A percentile compares a stretch with the other conserved stretches of the same genome.
phyloP scores from a whole-genome alignment of 306 rosid species.

The Casuarina glauca region DNA sequence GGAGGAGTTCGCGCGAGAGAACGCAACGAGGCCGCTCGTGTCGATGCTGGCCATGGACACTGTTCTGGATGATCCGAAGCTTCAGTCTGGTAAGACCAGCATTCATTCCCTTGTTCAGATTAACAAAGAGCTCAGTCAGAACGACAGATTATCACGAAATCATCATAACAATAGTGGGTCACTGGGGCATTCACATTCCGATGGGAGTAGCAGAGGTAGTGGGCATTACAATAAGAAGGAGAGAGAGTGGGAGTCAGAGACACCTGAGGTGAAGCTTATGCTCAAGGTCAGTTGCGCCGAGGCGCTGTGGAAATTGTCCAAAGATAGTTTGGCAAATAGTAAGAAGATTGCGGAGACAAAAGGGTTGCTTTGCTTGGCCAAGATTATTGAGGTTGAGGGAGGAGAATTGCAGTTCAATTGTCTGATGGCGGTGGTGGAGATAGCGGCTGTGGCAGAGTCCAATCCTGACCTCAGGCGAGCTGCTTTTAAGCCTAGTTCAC shows the following conservation, averaged over 20 bases:
- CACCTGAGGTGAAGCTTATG: slow-evolving; percentile 50
- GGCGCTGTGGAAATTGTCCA: slow-evolving; percentile 84
- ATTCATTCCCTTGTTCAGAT: slow-evolving; percentile 63
- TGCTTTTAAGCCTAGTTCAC: slow-evolving; percentile 72
- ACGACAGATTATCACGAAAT: neutral
- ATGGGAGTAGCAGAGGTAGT: slow-evolving; percentile 62
- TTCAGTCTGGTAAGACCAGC: slow-evolving; percentile 41
- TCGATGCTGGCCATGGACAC: slow-evolving; percentile 61
- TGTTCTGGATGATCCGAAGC: slow-evolving; percentile 54
- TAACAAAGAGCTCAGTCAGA: slow-evolving; percentile 35
- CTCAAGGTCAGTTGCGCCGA: slow-evolving; percentile 66
- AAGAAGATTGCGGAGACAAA: slow-evolving; percentile 72
- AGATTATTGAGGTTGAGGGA: slow-evolving; percentile 60
- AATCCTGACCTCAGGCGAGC: slow-evolving; percentile 66
- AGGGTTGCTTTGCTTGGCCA: slow-evolving; percentile 87
- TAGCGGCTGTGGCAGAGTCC: slow-evolving; percentile 62
- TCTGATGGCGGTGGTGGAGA: slow-evolving; percentile 84
- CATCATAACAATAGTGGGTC: slow-evolving; percentile 1
- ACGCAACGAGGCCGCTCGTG: slow-evolving; percentile 71
- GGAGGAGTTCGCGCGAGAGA: slow-evolving; percentile 76
- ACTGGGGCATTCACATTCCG: slow-evolving; percentile 24
- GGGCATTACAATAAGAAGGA: slow-evolving; percentile 47
- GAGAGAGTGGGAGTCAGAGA: slow-evolving; percentile 58
- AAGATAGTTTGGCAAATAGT: slow-evolving; percentile 50
- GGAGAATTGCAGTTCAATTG: slow-evolving; percentile 69